Evolutionary conservation across 148 eudicot genomes (phyloP), one percentile per base, ranked within the genome.

Genomic region (Nyssa sinensis): DNA sequence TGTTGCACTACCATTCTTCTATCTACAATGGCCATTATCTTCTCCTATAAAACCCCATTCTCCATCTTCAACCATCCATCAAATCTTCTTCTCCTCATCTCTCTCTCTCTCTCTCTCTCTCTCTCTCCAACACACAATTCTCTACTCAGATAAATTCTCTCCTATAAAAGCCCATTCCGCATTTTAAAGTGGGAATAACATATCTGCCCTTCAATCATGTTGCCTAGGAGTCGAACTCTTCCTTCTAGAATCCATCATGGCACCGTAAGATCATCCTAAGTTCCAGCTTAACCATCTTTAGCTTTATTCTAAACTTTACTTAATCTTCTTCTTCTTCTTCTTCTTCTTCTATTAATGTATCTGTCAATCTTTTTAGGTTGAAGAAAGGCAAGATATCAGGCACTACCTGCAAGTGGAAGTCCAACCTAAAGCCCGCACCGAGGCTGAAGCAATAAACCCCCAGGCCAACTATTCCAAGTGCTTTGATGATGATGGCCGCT

Each of bases 191-290:
- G 58, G n/a, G 1, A 13, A 63, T 2, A 16, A 7, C 7, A 8
- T 14, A 9, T 30, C 4, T 10, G 66, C 2, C 55, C 19, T 9
- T 19, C n/a, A n/a, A 69, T 51, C 62, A 80, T 81, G 84, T 37
- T 81, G 63, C 72, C 84, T 39, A 81, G 84, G n/a, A 81, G 84
- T 64, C 66, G 84, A 73, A 81, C 84, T 23, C 74, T 81, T 49
- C 84, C 84, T 8, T 71, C 84, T 29, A 77, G 84, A 70, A 77
- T 81, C n/a, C 69, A 77, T 41, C 44, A 69, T 66, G 84, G 75
- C 3, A 39, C n/a, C 14, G 84, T 81, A 77, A 73, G 83, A 55
- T 51, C 58, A 14, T 17, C 58, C 58, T 16, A 55, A 13, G 4
- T n/a, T n/a, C n/a, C n/a, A n/a, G n/a, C n/a, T n/a, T n/a, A n/a